A percentile compares a stretch with the other conserved stretches of the same genome.
Evolutionary conservation across 2,329 filamentous ascomycete genomes (phyloP).

Genomic region (Arthroderma sp.): DNA sequence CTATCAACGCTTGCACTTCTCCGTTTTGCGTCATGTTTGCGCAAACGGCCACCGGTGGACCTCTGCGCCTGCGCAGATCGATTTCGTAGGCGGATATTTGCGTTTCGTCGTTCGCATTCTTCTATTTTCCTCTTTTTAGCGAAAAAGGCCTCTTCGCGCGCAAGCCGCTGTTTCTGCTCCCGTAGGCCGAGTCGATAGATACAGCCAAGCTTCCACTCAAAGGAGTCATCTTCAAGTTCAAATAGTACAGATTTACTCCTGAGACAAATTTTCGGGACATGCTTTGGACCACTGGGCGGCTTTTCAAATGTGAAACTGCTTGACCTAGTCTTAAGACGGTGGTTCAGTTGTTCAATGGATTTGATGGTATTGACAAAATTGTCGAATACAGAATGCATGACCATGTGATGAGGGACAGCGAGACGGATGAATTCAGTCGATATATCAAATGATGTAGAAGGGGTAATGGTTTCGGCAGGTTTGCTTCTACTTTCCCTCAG

Average conservation of each 20-base stretch:
- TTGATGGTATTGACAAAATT: conserved; percentile 83
- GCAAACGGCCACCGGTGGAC: conserved; percentile 12
- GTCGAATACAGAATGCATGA: conserved; percentile 83
- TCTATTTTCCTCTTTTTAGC: conserved; percentile 76
- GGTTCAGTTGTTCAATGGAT: conserved; percentile 77
- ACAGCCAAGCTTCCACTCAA: conserved; percentile 91
- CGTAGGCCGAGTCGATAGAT: conserved; percentile 83
- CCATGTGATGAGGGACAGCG: conserved; percentile 79
- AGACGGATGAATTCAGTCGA: conserved; percentile 74
- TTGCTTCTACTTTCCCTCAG: conserved; percentile 65
- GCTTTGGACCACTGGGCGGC: conserved; percentile 70
- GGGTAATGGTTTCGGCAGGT: conserved; percentile 45
- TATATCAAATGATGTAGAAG: conserved; percentile 75
- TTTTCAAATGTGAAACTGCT: conserved; percentile 84
- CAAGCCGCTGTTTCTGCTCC: conserved; percentile 80
- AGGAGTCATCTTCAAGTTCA: conserved; percentile 87
- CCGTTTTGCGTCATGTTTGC: conserved; percentile 25
- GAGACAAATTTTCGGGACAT: conserved; percentile 72
- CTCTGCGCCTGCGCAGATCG: conserved; percentile 33
- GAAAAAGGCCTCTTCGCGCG: conserved; percentile 77
- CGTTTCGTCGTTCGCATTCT: conserved; percentile 47
- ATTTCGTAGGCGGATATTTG: conserved; percentile 39
- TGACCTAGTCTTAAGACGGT: conserved; percentile 76
- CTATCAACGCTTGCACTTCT: conserved; percentile 47
- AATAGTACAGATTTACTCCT: conserved; percentile 73